Percentiles rank a stretch among this genome's conserved stretches.
These are phyloP conservation scores for Teratosphaeria zuluensis DNA, from an alignment of 2,329 filamentous ascomycete species.

Conservation along the genomic window DNA sequence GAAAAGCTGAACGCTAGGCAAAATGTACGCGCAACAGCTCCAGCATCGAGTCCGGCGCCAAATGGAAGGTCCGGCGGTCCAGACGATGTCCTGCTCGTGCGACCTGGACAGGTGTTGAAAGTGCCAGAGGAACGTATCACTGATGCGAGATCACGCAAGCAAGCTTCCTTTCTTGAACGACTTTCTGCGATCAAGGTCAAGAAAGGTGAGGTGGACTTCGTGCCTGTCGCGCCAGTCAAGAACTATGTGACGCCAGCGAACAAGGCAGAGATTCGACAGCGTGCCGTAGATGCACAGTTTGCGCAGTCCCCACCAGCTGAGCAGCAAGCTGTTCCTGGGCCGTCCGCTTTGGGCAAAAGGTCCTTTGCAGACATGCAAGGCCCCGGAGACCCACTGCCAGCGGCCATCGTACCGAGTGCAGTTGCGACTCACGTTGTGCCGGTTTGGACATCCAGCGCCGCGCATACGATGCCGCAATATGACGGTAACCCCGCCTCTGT, in stretches of 20 bases:
- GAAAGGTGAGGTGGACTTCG: constrained; percentile 29
- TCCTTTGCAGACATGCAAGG: background rate
- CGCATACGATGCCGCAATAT: background rate
- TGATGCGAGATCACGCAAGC: constrained; percentile 10
- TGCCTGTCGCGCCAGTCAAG: constrained; percentile 21
- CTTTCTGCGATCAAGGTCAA: constrained; percentile 33
- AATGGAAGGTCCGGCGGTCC: background rate
- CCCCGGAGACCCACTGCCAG: background rate
- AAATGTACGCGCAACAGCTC: background rate
- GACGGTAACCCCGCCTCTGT: too few relatives aligned
- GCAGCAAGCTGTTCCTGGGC: background rate
- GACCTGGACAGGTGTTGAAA: constrained; percentile 8
- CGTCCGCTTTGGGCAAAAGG: background rate
- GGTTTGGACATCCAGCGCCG: background rate
- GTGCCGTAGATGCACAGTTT: background rate
- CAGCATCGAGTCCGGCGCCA: background rate
- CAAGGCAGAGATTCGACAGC: constrained; percentile 11
- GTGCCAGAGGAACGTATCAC: constrained; percentile 14
- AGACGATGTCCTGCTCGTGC: background rate
- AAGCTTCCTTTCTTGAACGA: constrained; percentile 31
- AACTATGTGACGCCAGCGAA: constrained; percentile 14
- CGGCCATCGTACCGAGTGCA: background rate
- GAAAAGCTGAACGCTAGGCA: background rate
- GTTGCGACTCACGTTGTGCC: background rate
- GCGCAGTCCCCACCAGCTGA: background rate